A percentile compares a stretch with the other conserved stretches of the same genome.
These are phyloP conservation scores for Alternaria hordeiaustralica DNA, from an alignment of 2,329 filamentous ascomycete species.

Conservation along the genomic window DNA sequence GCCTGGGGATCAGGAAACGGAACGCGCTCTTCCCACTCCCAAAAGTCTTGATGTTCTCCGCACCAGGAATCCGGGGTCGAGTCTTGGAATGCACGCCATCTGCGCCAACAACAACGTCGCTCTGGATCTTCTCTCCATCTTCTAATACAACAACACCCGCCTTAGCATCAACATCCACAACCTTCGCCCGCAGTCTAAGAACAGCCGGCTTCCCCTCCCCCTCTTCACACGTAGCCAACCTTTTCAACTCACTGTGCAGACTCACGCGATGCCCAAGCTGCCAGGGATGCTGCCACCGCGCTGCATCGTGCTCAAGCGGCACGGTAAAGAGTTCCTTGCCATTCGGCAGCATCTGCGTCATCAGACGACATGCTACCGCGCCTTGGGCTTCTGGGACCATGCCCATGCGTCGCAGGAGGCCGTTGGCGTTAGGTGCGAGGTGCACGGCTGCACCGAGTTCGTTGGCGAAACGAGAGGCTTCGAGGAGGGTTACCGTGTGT, in stretches of 20 bases:
- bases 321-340: constrained; percentile 48
- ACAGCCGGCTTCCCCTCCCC: constrained; percentile 47
- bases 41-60: constrained; percentile 46
- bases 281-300: constrained; percentile 62
- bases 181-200: constrained; percentile 52
- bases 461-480: constrained; percentile 61
- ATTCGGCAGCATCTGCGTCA: constrained; percentile 49
- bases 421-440: constrained; percentile 66
- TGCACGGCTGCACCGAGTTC: constrained; percentile 69
- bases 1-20: constrained; percentile 60
- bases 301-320: constrained; percentile 47
- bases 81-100: constrained; percentile 60
- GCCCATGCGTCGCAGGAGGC: constrained; percentile 58
- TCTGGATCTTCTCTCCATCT: constrained; percentile 52
- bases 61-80: constrained; percentile 30
- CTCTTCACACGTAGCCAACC: constrained; percentile 50
- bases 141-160: constrained; percentile 32
- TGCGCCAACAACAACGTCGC: constrained; percentile 62
- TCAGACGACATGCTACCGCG: constrained; percentile 35
- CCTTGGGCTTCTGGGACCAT: constrained; percentile 51
- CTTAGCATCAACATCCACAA: constrained; percentile 53
- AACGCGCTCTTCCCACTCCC: constrained; percentile 64
- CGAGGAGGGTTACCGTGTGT: constrained; percentile 35
- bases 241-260: constrained; percentile 61
- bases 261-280: constrained; percentile 61